phyloP scores from a whole-genome alignment of 768 basidiomycete species.

The Tubosaeta sp. region DNA sequence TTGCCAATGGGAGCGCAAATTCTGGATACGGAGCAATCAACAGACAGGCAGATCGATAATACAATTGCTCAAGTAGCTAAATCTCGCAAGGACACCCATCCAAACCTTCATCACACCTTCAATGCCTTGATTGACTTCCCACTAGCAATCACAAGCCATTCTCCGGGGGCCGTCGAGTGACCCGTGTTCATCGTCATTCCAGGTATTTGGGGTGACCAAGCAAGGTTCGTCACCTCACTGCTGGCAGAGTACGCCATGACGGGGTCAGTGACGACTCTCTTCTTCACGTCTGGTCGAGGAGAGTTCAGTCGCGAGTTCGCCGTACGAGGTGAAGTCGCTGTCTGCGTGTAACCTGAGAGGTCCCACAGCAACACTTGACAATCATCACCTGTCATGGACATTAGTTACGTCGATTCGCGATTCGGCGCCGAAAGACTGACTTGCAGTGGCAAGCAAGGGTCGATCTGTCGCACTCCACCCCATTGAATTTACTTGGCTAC shows the following conservation, averaged over 20 bases:
- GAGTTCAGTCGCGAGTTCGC: conserved; percentile 73
- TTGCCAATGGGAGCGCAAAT: too few relatives aligned
- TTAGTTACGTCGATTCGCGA: neutral
- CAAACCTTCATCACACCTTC: conserved; percentile 54
- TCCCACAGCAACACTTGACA: conserved; percentile 95
- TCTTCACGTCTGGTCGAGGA: conserved; percentile 77
- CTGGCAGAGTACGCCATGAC: conserved; percentile 80
- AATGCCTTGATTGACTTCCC: conserved; percentile 79
- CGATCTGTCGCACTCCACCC: conserved; percentile 87
- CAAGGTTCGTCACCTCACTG: conserved; percentile 75
- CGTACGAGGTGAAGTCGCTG: conserved; percentile 61
- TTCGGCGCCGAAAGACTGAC: conserved; percentile 39
- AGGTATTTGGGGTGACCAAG: conserved; percentile 84
- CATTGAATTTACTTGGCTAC: conserved; percentile 76
- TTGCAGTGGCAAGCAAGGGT: conserved; percentile 82
- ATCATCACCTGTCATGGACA: conserved; percentile 67
- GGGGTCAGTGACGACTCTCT: conserved; percentile 68
- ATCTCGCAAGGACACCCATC: neutral
- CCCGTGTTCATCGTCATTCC: conserved; percentile 74
- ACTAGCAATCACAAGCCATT: conserved; percentile 83
- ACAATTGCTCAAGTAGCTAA: neutral
- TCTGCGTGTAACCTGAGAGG: conserved; percentile 59
- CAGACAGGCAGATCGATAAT: neutral
- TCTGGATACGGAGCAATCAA: neutral
- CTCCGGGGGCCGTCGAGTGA: conserved; percentile 68